These are phyloP conservation scores for Cyclostephanos tholiformis DNA, from an alignment of 108 stramenopile genomes.

Conservation along the genomic window DNA sequence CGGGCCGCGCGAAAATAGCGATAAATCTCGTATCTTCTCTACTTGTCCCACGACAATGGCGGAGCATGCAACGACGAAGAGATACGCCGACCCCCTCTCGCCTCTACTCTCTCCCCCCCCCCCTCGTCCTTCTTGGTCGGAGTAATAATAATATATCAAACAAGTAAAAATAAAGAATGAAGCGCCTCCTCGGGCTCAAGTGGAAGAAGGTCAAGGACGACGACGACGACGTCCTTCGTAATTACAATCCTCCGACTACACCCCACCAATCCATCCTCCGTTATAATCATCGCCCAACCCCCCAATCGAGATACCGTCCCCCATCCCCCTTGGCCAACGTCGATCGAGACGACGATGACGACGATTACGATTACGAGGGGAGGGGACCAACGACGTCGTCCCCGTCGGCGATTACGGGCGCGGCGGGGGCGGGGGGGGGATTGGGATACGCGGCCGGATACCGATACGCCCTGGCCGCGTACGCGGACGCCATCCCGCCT, in stretches of 20 bases:
- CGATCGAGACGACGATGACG: neutral
- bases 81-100: too few species aligned
- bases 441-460: constrained; percentile 19
- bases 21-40: too few species aligned
- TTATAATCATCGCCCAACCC: too few species aligned
- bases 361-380: neutral
- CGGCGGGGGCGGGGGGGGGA: neutral
- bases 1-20: too few species aligned
- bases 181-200: constrained; percentile 13
- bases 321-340: constrained; percentile 4
- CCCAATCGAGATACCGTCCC: constrained; percentile 16
- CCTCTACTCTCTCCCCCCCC: too few species aligned
- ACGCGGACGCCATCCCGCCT: constrained; percentile 35
- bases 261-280: neutral
- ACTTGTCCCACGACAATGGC: too few species aligned
- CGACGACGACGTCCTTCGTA: constrained; percentile 13
- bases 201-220: constrained; percentile 39
- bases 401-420: neutral
- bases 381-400: constrained; percentile 5
- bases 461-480: constrained; percentile 42
- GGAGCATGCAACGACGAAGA: too few species aligned
- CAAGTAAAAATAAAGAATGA: too few species aligned
- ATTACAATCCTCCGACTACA: too few species aligned
- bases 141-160: too few species aligned
- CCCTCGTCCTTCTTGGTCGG: too few species aligned